These are phyloP conservation scores for Xylariomycetidae sp. DNA, from an alignment of 2,329 filamentous ascomycete genomes.

Conservation along the genomic window DNA sequence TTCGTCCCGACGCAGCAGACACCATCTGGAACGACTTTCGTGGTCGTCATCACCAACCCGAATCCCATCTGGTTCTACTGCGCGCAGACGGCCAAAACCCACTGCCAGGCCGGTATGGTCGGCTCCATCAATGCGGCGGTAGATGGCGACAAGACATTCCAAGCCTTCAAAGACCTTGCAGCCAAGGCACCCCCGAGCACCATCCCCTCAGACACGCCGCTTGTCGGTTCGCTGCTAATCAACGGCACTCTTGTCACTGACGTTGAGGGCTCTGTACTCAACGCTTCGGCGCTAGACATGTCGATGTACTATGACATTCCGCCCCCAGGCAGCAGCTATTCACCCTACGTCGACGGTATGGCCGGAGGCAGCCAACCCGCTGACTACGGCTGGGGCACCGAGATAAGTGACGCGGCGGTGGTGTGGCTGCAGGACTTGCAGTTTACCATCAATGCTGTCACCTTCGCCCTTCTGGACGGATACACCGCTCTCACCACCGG, in stretches of 20 bases:
- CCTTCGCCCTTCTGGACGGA: constrained; percentile 28
- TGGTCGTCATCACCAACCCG: constrained; percentile 25
- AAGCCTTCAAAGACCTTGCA: constrained; percentile 31
- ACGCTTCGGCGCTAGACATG: constrained; percentile 20
- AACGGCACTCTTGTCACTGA: constrained; percentile 26
- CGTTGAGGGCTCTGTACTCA: constrained; percentile 24
- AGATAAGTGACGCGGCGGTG: constrained; percentile 23
- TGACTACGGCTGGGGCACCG: constrained; percentile 28
- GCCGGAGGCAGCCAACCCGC: constrained; percentile 30
- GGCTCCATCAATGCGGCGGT: constrained; percentile 40
- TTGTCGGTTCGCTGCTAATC: constrained; percentile 30
- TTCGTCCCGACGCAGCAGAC: constrained; percentile 31
- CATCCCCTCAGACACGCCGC: constrained; percentile 27
- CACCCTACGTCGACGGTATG: constrained; percentile 24
- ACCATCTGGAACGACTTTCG: constrained; percentile 28
- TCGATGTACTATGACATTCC: constrained; percentile 21
- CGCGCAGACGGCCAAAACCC: constrained; percentile 27
- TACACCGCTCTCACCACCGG: constrained; percentile 22
- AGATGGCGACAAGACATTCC: constrained; percentile 31
- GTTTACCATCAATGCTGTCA: constrained; percentile 29
- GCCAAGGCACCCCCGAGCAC: constrained; percentile 28
- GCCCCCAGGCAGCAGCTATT: constrained; percentile 17
- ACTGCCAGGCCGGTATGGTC: constrained; percentile 40
- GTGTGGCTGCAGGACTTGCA: constrained; percentile 23
- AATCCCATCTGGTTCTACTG: constrained; percentile 36